Evolutionary conservation across 257 asterid species (phyloP), one percentile per base, ranked within the genome.

Genomic region (Perilla frutescens): DNA sequence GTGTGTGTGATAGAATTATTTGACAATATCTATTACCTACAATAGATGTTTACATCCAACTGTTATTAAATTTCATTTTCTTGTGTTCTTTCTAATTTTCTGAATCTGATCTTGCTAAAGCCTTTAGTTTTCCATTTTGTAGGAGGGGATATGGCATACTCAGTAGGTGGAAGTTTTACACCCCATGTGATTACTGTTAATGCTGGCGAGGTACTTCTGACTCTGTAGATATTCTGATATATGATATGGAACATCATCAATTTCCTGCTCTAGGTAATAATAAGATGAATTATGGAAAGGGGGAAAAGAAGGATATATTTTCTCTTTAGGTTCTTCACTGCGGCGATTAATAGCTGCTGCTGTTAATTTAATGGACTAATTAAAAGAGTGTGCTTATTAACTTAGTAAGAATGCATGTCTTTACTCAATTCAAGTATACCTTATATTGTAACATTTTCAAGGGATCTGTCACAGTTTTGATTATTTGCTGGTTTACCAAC

Each of bases 181-280:
- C 91, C 96, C 15, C 97, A 93, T 49, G 89, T 86, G 80, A 77
- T 93, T 73, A 83, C 92, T 47, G 91, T 91, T 63, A 87, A 86
- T 82, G 39, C 83, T 26, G 97, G 96, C 61, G 96, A 89, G 96
- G 97, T 91, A 86, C 76, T 74, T 74, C 31, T 47, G 55, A 36
- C 1, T 2, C 9, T 41, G 43, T 53, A 34, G 31, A 56, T 58
- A 2, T 29, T 65, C 31, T 47, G 39, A 39, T 58, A 8, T 29
- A 0, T 32, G 39, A 12, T 48, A 11, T 8, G 10, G 60, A 32
- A n/a, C 11, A 8, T 54, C 37, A 74, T 44, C 26, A 5, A 29
- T 15, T 29, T 40, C 70, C 39, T 48, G 13, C 48, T 31, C 37
- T 41, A 59, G 47, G 13, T 63, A 37, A 62, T 8, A 37, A 62